Percentiles rank a stretch among this genome's conserved stretches.
These are phyloP conservation scores for Russula ochroleuca DNA, from an alignment of 768 basidiomycete species.

Conservation along the genomic window DNA sequence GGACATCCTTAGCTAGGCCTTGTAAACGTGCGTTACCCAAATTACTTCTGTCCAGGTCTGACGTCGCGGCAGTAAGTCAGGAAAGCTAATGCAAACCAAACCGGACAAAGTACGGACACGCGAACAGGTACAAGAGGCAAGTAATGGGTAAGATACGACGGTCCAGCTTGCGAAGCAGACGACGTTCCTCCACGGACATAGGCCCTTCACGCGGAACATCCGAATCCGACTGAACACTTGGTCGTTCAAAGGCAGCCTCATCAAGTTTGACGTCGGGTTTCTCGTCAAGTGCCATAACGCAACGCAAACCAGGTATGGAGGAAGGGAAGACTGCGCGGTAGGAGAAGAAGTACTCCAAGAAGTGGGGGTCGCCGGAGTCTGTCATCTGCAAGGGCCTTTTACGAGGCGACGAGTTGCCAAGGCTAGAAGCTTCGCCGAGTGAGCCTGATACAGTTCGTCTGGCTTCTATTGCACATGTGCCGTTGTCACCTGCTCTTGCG, in stretches of 20 bases:
- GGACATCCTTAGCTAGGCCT: slow-evolving; percentile 57
- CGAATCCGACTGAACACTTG: neutral
- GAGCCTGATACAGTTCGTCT: neutral
- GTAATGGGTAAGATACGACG: slow-evolving; percentile 63
- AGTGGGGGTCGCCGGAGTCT: neutral
- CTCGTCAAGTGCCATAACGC: slow-evolving; percentile 7
- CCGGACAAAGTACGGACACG: slow-evolving; percentile 47
- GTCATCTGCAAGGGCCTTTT: neutral
- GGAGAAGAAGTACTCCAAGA: neutral
- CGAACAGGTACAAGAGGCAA: slow-evolving; percentile 71
- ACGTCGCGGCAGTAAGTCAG: neutral
- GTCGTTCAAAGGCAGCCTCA: neutral
- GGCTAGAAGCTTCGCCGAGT: neutral
- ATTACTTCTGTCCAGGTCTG: slow-evolving; percentile 69
- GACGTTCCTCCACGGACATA: slow-evolving; percentile 42
- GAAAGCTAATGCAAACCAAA: neutral
- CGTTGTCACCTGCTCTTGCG: neutral
- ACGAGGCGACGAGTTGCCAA: neutral
- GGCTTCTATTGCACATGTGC: neutral
- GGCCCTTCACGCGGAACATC: neutral
- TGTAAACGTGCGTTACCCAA: slow-evolving; percentile 76
- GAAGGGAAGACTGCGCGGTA: neutral
- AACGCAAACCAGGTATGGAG: neutral
- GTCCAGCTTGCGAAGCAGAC: slow-evolving; percentile 62
- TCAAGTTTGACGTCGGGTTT: slow-evolving; percentile 2